Evolutionary conservation across 345 rosid genomes (phyloP), one percentile per base, ranked within the genome.

Genomic region (Jatropha curcas): DNA sequence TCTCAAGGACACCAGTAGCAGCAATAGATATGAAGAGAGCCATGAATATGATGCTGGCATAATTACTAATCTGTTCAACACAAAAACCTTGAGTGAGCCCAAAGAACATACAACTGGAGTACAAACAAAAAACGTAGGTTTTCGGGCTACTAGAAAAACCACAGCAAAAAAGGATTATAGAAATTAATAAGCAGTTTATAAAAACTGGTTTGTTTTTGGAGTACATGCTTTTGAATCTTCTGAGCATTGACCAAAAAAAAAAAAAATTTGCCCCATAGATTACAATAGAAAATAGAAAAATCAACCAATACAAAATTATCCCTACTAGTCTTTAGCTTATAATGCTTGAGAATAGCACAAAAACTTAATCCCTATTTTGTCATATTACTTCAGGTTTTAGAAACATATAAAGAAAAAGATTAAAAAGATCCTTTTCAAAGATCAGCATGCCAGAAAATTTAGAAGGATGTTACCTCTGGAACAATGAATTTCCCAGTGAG

Each of bases 401-500:
- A 34, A 61, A 20, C 12, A 20, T n/a, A 48, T n/a, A 20, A 60
- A 13, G 31, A 27, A 27, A 7, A 30, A 28, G 4, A 31, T 8
- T 28, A 33, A 48, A 41, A 48, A 39, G 17, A 70, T 33, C 25
- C 7, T 59, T 43, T n/a, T 43, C n/a, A 60, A n/a, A 3, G 5
- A 48, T 17, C 9, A 50, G 46, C 13, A 48, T 11, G 45, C 27
- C n/a, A n/a, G n/a, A n/a, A n/a, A n/a, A n/a, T n/a, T n/a, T n/a
- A 11, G 19, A 17, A 25, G 22, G 39, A 5, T 13, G 57, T 84
- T 86, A 94, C 98, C 98, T 92, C 96, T 0, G 98, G 98, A 76
- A 94, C 98, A 61, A 94, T 94, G 85, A 94, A 94, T 67, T 90
- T 88, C 48, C 96, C 96, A 1, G 98, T 93, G 68, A 93, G 97